Conservation (phyloP, 257 asterid species). For the Solanum bulbocastanum region DNA sequence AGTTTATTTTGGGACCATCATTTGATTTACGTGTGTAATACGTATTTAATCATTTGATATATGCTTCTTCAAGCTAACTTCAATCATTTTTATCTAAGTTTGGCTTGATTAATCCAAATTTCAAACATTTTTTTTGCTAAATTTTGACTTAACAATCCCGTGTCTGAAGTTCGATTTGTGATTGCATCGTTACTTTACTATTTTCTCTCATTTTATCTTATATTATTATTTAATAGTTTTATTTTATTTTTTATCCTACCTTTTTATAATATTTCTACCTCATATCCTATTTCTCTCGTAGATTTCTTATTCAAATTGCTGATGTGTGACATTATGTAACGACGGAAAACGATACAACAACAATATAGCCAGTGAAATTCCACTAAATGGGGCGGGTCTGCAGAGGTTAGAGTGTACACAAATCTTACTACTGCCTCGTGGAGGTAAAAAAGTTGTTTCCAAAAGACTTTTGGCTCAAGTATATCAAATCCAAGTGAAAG, state of each 20-base stretch:
- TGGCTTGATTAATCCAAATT: not conserved
- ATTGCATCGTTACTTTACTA: no score
- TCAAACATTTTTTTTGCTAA: not conserved
- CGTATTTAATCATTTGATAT: not conserved
- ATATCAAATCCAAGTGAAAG: not conserved
- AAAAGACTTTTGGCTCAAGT: not conserved
- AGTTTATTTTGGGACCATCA: not conserved
- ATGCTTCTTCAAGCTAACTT: not conserved
- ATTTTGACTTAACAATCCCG: not conserved
- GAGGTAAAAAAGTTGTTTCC: accelerated
- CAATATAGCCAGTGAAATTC: no score
- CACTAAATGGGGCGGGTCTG: not conserved
- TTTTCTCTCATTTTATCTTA: no score
- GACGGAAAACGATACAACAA: no score
- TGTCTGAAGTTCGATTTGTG: not conserved
- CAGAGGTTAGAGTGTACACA: not conserved
- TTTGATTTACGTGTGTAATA: not conserved
- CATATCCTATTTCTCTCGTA: no score
- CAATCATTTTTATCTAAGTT: not conserved
- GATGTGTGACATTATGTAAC: no score
- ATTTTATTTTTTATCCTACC: no score
- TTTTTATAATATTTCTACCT: no score
- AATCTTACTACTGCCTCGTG: not conserved
- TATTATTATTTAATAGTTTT: no score
- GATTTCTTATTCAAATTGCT: no score